phyloP scores from a whole-genome alignment of 2,329 filamentous ascomycete genomes.

The Aspergillus viridinutans region DNA sequence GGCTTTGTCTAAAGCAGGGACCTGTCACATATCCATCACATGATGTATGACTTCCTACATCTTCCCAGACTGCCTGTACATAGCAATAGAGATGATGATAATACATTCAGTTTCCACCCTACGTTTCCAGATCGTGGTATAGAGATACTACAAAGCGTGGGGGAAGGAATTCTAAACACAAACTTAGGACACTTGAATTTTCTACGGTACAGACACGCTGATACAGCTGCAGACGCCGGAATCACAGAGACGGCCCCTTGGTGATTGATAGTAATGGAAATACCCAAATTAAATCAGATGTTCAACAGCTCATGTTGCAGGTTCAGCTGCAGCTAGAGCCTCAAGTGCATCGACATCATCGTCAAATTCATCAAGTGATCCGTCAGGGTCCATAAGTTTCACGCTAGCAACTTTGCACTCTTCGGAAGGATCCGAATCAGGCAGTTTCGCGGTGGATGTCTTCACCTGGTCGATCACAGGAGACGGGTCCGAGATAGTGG shows the following conservation, averaged over 20 bases:
- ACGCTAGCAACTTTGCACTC: constrained; percentile 12
- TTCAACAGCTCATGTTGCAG: not conserved
- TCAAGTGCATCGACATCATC: constrained; percentile 42
- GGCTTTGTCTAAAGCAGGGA: no score
- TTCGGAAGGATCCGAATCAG: not conserved
- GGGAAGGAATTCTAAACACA: no score
- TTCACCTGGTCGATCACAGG: constrained; percentile 23
- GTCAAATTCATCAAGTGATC: constrained; percentile 35
- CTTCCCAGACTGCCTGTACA: no score
- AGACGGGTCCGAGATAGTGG: constrained; percentile 11
- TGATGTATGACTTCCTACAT: no score
- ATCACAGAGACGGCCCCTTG: not conserved
- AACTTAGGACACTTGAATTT: no score
- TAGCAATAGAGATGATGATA: no score
- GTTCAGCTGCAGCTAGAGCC: constrained; percentile 32
- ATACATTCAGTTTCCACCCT: no score
- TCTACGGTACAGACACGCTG: not conserved
- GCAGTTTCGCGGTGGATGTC: constrained; percentile 7
- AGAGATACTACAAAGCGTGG: no score
- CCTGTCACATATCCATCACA: no score
- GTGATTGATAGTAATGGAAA: not conserved
- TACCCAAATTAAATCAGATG: not conserved
- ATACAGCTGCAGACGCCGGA: not conserved
- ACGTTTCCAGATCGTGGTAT: no score
- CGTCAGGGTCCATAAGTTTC: constrained; percentile 8